Evolutionary conservation across 176 grass and related monocot species (phyloP).

Genomic region (Otatea glauca): DNA sequence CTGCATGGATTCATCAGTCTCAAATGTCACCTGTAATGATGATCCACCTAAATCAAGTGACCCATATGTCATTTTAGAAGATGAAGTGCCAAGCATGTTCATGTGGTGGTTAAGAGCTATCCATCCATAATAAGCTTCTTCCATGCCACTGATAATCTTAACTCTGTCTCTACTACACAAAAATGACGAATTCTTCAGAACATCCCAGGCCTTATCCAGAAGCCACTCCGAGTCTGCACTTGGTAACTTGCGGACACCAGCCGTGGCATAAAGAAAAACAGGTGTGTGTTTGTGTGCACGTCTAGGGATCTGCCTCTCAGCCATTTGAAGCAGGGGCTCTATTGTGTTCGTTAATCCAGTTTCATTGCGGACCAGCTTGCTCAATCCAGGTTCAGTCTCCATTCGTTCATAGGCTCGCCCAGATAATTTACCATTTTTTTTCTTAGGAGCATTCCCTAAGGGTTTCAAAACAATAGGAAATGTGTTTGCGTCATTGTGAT

Average conservation of each 20-base stretch:
- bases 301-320: constrained; percentile 82
- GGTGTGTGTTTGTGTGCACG: constrained; percentile 77
- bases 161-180: constrained; percentile 83
- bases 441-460: constrained; percentile 72
- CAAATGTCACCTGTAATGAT: constrained; percentile 99
- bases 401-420: constrained; percentile 89
- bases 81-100: constrained; percentile 72
- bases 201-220: constrained; percentile 84
- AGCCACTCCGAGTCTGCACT: constrained; percentile 91
- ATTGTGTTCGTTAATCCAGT: constrained; percentile 73
- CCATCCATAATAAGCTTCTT: constrained; percentile 99
- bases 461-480: constrained; percentile 84
- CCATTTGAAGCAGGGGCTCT: constrained; percentile 90
- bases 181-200: constrained; percentile 98
- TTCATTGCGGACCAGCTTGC: constrained; percentile 90
- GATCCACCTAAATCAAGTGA: constrained; percentile 98
- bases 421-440: constrained; percentile 65
- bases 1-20: constrained; percentile 61
- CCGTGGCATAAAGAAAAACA: constrained; percentile 94
- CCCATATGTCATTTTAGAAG: constrained; percentile 77
- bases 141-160: constrained; percentile 94
- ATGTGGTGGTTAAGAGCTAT: constrained; percentile 88
- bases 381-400: constrained; percentile 97
- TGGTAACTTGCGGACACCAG: constrained; percentile 87
- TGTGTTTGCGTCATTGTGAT: constrained; percentile 61